A percentile compares a stretch with the other conserved stretches of the same genome.
phyloP scores from a whole-genome alignment of 2,329 filamentous ascomycete species.

The Aspergillus ibericus region DNA sequence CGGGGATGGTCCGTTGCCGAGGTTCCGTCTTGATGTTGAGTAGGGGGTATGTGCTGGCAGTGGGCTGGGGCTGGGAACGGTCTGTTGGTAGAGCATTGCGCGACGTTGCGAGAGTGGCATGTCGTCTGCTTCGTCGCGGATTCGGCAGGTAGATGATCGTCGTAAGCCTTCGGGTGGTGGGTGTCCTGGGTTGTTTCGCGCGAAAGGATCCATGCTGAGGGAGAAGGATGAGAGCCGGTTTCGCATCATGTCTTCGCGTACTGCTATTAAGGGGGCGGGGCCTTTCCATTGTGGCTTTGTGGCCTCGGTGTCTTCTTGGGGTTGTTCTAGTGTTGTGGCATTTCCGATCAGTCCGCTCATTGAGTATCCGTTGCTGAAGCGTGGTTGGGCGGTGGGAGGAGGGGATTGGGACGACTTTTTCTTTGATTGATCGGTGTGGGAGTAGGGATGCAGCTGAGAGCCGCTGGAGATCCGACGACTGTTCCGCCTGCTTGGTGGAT shows the following conservation, averaged over 20 bases:
- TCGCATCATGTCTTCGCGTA: constrained; percentile 54
- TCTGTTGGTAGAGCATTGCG: constrained; percentile 59
- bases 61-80: constrained; percentile 40
- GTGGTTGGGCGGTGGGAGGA: constrained; percentile 8
- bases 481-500: constrained; percentile 15
- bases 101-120: constrained; percentile 70
- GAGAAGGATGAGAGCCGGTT: constrained; percentile 40
- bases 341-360: constrained; percentile 26
- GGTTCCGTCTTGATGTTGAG: constrained; percentile 15
- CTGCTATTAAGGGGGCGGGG: constrained; percentile 52
- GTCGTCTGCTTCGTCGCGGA: constrained; percentile 58
- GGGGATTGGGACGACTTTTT: constrained; percentile 10
- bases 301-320: constrained; percentile 17
- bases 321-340: constrained; percentile 14
- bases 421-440: constrained; percentile 6
- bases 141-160: constrained; percentile 22
- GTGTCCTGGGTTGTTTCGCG: constrained; percentile 27
- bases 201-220: constrained; percentile 32
- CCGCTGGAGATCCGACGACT: constrained; percentile 16
- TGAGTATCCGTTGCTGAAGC: background rate
- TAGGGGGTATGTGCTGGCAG: constrained; percentile 53
- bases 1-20: constrained; percentile 10
- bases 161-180: background rate
- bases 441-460: constrained; percentile 3
- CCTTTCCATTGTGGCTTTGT: constrained; percentile 27